Evolutionary conservation across 768 basidiomycete genomes (phyloP), one percentile per base, ranked within the genome.

Genomic region (Lactifluus hygrophoroides): DNA sequence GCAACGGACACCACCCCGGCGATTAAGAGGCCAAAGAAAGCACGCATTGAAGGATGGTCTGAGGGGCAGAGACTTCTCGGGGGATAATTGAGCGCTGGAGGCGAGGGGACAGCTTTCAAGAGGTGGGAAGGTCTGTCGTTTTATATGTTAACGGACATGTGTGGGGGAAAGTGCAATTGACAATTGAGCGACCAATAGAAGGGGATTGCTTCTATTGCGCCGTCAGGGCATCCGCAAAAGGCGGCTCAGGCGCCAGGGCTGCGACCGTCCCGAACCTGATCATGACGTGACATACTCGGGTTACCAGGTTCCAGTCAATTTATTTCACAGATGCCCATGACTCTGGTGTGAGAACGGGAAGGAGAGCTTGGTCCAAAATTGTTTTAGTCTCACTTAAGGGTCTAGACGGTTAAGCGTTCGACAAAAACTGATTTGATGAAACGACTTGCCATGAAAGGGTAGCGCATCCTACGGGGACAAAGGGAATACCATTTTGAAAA

Each of bases 11-110:
- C 70, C 63, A 73, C 66, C 58, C 73, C 68, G 68, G 77, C 68
- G 67, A 74, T 63, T 56, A 69, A 38, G 58, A 68, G 44, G 58
- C 72, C 67, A 63, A 75, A 42, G 58, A 77, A 69, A 75, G 80
- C 78, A 69, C 77, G 83, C 85, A 86, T 86, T 54, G 48, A 77
- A 63, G 55, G 37, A 5, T 21, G 42, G 42, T 30, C 37, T 62
- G 47, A 17, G 56, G 46, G 53, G 52, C 57, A n/a, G 25, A 17
- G 6, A 43, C 28, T 32, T 43, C 28, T 44, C 9, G 32, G 2
- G 30, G 35, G n/a, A 17, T 25, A 49, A n/a, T n/a, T n/a, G n/a
- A 50, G 19, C 40, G 34, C 25, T 46, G 37, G 25, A 40, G 35
- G 43, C n/a, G n/a, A 3, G 30, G 43, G 14, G 23, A 21, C 8